phyloP scores from a whole-genome alignment of 108 stramenopile species.

The Craspedostauros australis region DNA sequence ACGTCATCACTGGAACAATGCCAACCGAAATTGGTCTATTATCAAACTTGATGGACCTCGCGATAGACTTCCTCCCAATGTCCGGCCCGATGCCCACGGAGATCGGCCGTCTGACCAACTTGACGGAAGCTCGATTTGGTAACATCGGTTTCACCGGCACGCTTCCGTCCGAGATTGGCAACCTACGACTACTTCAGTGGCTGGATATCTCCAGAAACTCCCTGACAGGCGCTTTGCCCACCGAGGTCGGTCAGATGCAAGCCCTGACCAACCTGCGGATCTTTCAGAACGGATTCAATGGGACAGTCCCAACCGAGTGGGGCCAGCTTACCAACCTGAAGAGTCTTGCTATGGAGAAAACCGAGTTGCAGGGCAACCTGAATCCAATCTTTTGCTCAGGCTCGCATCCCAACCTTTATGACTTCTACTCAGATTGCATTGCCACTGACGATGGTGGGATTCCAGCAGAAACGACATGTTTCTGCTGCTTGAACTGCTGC shows the following conservation, averaged over 20 bases:
- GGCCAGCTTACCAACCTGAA: no score
- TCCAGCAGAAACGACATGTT: no score
- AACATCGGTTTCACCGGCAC: constrained; percentile 5
- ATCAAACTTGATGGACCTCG: constrained; percentile 13
- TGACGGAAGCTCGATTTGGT: constrained; percentile 9
- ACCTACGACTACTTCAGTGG: constrained; percentile 7
- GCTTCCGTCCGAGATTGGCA: constrained; percentile 9
- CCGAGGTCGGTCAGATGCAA: neutral
- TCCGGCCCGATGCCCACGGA: constrained; percentile 9
- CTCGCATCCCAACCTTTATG: no score
- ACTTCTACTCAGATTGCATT: no score
- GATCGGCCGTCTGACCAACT: constrained; percentile 4
- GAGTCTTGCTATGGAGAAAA: no score
- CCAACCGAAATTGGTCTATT: constrained; percentile 16
- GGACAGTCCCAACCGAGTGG: no score
- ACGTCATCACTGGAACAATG: constrained; percentile 15
- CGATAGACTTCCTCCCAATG: constrained; percentile 6
- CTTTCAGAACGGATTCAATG: constrained; percentile 1
- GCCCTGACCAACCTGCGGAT: no score
- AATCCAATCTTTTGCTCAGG: no score
- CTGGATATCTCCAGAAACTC: constrained; percentile 15
- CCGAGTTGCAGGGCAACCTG: no score
- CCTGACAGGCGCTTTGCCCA: constrained; percentile 15
- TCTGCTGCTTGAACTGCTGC: no score
- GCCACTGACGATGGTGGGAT: no score